Conservation (phyloP, 73 alveolate genomes). For the Halteria grandinella region DNA sequence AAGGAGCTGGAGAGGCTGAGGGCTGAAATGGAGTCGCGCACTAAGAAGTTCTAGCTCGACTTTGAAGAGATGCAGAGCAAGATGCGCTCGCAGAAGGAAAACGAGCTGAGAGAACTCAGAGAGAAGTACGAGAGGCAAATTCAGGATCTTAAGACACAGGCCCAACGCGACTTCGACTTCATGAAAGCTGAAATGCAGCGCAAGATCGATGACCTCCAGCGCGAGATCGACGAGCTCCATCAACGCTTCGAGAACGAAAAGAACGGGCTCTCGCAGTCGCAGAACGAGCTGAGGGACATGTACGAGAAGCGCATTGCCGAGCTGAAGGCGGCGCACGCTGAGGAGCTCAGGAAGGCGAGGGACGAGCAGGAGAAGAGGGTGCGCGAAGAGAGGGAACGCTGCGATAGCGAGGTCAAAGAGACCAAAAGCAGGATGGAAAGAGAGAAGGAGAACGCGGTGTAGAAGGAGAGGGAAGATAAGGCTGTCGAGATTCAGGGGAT, state of each 20-base stretch:
- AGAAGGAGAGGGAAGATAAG: constrained; percentile 20
- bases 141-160: constrained; percentile 23
- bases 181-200: constrained; percentile 1
- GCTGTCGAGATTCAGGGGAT: constrained; percentile 10
- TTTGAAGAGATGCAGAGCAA: constrained; percentile 25
- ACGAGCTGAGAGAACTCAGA: constrained; percentile 13
- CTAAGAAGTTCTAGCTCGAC: neutral
- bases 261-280: neutral
- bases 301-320: neutral
- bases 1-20: constrained; percentile 51
- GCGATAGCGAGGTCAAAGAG: constrained; percentile 29
- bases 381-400: constrained; percentile 30
- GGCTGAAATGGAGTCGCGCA: constrained; percentile 13
- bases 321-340: neutral
- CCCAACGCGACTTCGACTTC: constrained; percentile 11
- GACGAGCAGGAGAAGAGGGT: constrained; percentile 13
- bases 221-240: neutral
- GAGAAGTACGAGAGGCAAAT: constrained; percentile 28
- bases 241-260: neutral
- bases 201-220: constrained; percentile 23
- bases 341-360: constrained; percentile 25
- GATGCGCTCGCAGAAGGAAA: constrained; percentile 20
- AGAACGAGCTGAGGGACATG: neutral
- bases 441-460: constrained; percentile 32
- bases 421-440: constrained; percentile 13